Evolutionary conservation across 2,329 filamentous ascomycete species (phyloP), one percentile per base, ranked within the genome.

Genomic region (Orbilia javanica): DNA sequence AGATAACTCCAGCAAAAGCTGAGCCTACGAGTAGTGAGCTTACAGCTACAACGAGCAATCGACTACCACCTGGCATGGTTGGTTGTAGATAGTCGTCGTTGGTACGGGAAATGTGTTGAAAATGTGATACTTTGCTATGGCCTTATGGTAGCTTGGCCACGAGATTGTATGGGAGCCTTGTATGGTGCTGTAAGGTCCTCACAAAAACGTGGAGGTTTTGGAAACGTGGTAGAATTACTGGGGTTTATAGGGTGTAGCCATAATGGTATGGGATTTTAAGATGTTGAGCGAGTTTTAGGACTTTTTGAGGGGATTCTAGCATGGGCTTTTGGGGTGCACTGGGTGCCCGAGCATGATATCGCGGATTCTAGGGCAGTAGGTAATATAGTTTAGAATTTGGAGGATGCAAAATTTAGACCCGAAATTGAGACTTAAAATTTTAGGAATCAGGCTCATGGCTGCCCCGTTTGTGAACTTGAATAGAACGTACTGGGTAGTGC

Each of bases 11-110:
- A 2, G 65, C 73, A 39, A 52, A 66, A 15, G 50, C 22, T 0
- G 57, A 77, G 13, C 57, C 67, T 39, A 46, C 42, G 20, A 77
- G 73, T 5, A 77, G 60, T 25, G 73, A 70, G 60, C 39, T 55
- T 13, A 76, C 52, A 5, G 66, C 66, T 25, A 66, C 39, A 11
- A 25, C 20, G 27, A 77, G 34, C 6, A 77, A 31, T 46, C 57
- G 34, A 27, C 60, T 70, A 18, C 52, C 57, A 2, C 29, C 15
- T 8, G 73, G 65, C 73, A 77, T 71, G n/a, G n/a, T n/a, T n/a
- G n/a, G n/a, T n/a, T n/a, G n/a, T n/a, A n/a, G n/a, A n/a, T n/a
- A 4, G 1, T 55, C 18, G 20, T n/a, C 46, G 46, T 18, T 44
- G 7, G 7, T n/a, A 55, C 6, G 8, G 2, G 20, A 13, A 27